phyloP scores from a whole-genome alignment of 805 yeast species.

The Tetrapisispora arboricola region DNA sequence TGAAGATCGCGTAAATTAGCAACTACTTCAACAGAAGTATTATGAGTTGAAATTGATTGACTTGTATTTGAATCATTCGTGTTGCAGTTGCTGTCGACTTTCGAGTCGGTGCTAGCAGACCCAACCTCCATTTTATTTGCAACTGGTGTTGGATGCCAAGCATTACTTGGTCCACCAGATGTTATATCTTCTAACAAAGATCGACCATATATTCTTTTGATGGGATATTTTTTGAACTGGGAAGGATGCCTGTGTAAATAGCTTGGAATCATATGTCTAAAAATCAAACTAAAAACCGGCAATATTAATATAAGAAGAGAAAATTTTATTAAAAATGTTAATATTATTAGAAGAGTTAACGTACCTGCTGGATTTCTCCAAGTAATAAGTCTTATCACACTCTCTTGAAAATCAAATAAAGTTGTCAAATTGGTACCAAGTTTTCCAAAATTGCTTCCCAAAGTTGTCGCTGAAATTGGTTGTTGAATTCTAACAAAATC shows the following conservation, averaged over 20 bases:
- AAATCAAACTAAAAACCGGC: constrained; percentile 48
- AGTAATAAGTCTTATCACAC: constrained; percentile 46
- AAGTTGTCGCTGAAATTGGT: constrained; percentile 45
- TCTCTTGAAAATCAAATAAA: constrained; percentile 52
- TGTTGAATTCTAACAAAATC: constrained; percentile 38
- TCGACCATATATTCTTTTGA: constrained; percentile 42
- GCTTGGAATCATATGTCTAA: constrained; percentile 58
- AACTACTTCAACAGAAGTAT: constrained; percentile 31
- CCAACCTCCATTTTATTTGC: constrained; percentile 7
- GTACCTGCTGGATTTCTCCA: constrained; percentile 76
- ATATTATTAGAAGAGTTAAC: constrained; percentile 43
- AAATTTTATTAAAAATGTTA: constrained; percentile 58
- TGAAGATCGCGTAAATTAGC: constrained; percentile 68
- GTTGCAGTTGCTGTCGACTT: not conserved
- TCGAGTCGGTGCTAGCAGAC: constrained; percentile 1
- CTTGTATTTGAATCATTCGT: not conserved
- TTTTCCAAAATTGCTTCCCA: constrained; percentile 48
- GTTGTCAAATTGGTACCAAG: constrained; percentile 46
- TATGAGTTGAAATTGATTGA: not conserved
- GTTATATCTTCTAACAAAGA: constrained; percentile 36
- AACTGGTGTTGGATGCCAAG: constrained; percentile 6
- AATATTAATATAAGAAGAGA: constrained; percentile 58
- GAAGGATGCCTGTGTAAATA: constrained; percentile 61
- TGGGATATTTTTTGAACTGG: constrained; percentile 32
- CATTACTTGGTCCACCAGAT: constrained; percentile 14